Conservation (phyloP, 106 monocot genomes). For the Phalaenopsis aphrodite region DNA sequence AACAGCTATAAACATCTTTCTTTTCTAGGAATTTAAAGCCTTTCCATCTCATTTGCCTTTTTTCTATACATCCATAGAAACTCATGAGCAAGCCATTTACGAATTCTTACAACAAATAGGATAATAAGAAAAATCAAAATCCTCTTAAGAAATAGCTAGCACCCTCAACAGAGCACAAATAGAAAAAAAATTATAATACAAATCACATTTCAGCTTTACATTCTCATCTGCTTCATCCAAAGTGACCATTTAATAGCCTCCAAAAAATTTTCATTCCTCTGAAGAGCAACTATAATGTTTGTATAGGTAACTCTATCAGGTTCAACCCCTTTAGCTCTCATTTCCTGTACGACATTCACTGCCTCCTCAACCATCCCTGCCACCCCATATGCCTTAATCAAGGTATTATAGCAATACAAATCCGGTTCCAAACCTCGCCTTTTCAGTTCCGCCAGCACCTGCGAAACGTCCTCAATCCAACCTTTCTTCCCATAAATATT, state of each 20-base stretch:
- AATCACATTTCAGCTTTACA: slow-evolving; percentile 14
- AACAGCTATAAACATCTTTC: no score
- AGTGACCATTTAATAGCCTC: slow-evolving; percentile 98
- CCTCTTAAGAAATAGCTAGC: background rate
- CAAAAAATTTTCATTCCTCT: slow-evolving; percentile 79
- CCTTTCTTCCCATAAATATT: slow-evolving; percentile 95
- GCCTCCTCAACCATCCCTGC: slow-evolving; percentile 94
- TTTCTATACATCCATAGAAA: no score
- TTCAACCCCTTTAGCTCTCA: slow-evolving; percentile 59
- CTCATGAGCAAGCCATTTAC: background rate
- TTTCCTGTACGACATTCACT: slow-evolving; percentile 58
- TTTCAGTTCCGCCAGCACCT: slow-evolving; percentile 59
- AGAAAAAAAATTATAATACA: background rate
- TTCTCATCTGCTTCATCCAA: slow-evolving; percentile 85
- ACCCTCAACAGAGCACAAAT: background rate
- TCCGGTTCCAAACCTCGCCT: slow-evolving; percentile 69
- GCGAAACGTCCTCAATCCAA: slow-evolving; percentile 83
- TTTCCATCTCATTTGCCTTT: no score
- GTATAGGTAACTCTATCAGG: slow-evolving; percentile 72
- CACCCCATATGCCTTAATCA: slow-evolving; percentile 94
- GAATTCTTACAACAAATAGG: background rate
- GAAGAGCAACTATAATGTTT: slow-evolving; percentile 66
- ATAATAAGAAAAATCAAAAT: background rate
- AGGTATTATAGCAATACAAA: slow-evolving; percentile 79
- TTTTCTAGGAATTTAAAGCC: no score